phyloP scores from a whole-genome alignment of 2,329 filamentous ascomycete genomes.

The Xylaria polymorpha region DNA sequence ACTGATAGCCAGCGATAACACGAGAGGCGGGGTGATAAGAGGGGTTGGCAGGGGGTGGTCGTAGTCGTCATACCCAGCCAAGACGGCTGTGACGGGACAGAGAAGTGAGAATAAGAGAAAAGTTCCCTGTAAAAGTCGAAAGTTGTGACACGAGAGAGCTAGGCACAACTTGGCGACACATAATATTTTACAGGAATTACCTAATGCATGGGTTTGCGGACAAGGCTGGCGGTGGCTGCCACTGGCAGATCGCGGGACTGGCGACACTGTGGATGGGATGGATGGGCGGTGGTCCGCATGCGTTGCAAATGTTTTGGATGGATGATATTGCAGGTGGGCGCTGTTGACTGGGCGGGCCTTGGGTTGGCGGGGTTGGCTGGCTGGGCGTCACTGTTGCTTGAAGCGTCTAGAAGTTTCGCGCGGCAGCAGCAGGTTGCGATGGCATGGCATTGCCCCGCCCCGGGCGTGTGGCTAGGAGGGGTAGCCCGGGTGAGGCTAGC shows the following conservation, averaged over 20 bases:
- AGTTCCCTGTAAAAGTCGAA: neutral
- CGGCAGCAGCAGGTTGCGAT: neutral
- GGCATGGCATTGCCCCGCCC: slow-evolving; percentile 31
- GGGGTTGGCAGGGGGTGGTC: slow-evolving; percentile 24
- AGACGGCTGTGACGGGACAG: neutral
- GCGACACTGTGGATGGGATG: neutral
- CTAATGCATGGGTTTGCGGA: slow-evolving; percentile 12
- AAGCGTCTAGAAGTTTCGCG: slow-evolving; percentile 49
- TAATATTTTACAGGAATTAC: slow-evolving; percentile 13
- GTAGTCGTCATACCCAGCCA: slow-evolving; percentile 17
- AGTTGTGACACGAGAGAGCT: neutral
- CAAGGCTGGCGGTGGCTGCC: slow-evolving; percentile 22
- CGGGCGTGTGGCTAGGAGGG: slow-evolving; percentile 45
- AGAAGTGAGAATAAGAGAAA: neutral
- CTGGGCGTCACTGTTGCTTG: slow-evolving; percentile 34
- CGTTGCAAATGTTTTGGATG: slow-evolving; percentile 23
- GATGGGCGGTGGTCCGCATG: slow-evolving; percentile 21
- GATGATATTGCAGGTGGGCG: slow-evolving; percentile 2
- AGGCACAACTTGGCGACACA: slow-evolving; percentile 23
- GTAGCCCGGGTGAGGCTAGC: slow-evolving; percentile 40
- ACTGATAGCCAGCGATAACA: slow-evolving; percentile 36
- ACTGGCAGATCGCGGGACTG: neutral
- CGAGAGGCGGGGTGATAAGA: slow-evolving; percentile 40
- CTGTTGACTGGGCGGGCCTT: no score
- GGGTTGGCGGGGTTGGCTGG: no score